A percentile compares a stretch with the other conserved stretches of the same genome.
phyloP scores from a whole-genome alignment of 1,284 basidiomycete genomes.

The Mixia osmundae region DNA sequence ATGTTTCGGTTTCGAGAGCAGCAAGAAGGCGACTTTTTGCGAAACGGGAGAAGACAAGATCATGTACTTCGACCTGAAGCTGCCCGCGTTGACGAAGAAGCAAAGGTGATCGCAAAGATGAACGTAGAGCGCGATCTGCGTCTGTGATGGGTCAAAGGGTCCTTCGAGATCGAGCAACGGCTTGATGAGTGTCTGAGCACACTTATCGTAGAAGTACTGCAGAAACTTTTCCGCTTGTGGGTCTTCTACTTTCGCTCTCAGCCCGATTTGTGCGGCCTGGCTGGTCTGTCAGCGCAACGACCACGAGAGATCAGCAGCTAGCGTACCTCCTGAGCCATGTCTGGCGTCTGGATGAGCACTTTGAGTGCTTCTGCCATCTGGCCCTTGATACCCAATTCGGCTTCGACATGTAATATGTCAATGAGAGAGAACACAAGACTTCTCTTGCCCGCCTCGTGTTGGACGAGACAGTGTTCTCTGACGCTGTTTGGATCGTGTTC shows the following conservation, averaged over 20 bases:
- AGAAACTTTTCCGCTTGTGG: conserved; percentile 67
- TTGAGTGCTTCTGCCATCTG: conserved; percentile 77
- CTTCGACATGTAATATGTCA: conserved; percentile 46
- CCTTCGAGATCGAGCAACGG: conserved; percentile 31
- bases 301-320: background rate
- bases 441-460: conserved; percentile 21
- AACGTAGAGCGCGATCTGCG: conserved; percentile 17
- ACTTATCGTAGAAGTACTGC: conserved; percentile 68
- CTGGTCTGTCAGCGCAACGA: background rate
- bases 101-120: conserved; percentile 46
- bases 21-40: conserved; percentile 34
- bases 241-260: conserved; percentile 32
- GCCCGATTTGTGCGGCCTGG: conserved; percentile 2
- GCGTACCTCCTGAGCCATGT: conserved; percentile 13
- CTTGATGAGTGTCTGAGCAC: conserved; percentile 45
- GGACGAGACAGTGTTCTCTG: conserved; percentile 48
- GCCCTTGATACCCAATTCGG: conserved; percentile 67
- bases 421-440: conserved; percentile 48
- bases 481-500: conserved; percentile 83
- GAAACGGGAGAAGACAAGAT: conserved; percentile 56
- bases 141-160: conserved; percentile 5
- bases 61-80: conserved; percentile 69
- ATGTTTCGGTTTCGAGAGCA: conserved; percentile 70
- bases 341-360: conserved; percentile 44
- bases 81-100: conserved; percentile 51